A percentile compares a stretch with the other conserved stretches of the same genome.
phyloP scores from a whole-genome alignment of 345 rosid genomes.

The Adansonia digitata region DNA sequence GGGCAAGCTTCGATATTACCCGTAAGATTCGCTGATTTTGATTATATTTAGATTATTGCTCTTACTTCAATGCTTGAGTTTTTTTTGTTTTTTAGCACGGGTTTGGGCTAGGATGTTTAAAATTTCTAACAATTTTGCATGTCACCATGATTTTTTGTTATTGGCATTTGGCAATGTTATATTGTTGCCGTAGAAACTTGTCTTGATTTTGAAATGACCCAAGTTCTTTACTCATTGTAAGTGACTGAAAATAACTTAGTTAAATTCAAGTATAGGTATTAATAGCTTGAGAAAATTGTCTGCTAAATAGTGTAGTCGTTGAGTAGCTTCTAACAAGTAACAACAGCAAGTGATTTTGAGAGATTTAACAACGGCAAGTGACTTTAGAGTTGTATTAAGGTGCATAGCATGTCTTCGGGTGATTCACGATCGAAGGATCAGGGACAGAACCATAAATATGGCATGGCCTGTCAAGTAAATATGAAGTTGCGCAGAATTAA shows the following conservation, averaged over 20 bases:
- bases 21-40: conserved; percentile 37
- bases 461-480: not conserved
- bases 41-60: not conserved
- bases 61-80: not conserved
- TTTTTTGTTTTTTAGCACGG: not conserved
- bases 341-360: not conserved
- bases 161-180: not conserved
- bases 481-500: not conserved
- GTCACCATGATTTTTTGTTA: not conserved
- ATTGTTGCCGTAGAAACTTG: not conserved
- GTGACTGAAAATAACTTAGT: not conserved
- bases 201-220: not conserved
- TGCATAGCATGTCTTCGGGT: not conserved
- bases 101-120: not conserved
- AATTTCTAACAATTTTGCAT: not conserved
- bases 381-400: not conserved
- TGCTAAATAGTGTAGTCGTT: not conserved
- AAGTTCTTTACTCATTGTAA: not conserved
- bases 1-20: conserved; percentile 68
- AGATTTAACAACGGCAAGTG: not conserved
- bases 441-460: not conserved
- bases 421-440: not conserved
- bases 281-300: not conserved
- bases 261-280: not conserved
- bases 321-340: not conserved